These are phyloP conservation scores for Talaromyces adpressus DNA, from an alignment of 495 filamentous ascomycete species.

Conservation along the genomic window DNA sequence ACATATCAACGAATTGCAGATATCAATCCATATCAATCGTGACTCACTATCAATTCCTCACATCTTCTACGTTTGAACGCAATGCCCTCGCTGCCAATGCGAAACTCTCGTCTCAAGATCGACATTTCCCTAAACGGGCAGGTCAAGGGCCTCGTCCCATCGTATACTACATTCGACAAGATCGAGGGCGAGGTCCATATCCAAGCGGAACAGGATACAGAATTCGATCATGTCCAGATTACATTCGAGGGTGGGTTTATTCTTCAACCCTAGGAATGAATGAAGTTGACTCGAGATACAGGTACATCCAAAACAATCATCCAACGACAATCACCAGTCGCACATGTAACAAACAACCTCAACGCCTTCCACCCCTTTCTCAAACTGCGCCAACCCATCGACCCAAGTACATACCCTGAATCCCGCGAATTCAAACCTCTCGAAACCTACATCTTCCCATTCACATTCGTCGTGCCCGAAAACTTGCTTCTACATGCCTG, in stretches of 20 bases:
- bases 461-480: conserved; percentile 80
- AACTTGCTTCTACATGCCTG: conserved; percentile 59
- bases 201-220: conserved; percentile 55
- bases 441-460: conserved; percentile 65
- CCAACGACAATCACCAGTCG: conserved; percentile 39
- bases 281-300: conserved; percentile 12
- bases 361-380: conserved; percentile 62
- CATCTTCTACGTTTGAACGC: neutral
- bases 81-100: conserved; percentile 23
- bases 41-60: too few species aligned
- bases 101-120: conserved; percentile 23
- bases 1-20: neutral
- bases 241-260: conserved; percentile 60
- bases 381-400: conserved; percentile 73
- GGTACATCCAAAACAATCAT: conserved; percentile 43
- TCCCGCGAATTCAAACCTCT: conserved; percentile 62
- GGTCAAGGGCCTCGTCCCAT: conserved; percentile 29
- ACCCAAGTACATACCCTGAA: conserved; percentile 59
- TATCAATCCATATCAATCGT: too few species aligned
- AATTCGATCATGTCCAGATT: conserved; percentile 78
- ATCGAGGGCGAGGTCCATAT: conserved; percentile 54
- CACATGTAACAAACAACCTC: conserved; percentile 39
- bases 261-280: conserved; percentile 28
- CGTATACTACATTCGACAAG: conserved; percentile 53
- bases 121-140: conserved; percentile 28